Evolutionary conservation across 2,329 filamentous ascomycete species (phyloP), one percentile per base, ranked within the genome.

Genomic region (Huntiella savannae): DNA sequence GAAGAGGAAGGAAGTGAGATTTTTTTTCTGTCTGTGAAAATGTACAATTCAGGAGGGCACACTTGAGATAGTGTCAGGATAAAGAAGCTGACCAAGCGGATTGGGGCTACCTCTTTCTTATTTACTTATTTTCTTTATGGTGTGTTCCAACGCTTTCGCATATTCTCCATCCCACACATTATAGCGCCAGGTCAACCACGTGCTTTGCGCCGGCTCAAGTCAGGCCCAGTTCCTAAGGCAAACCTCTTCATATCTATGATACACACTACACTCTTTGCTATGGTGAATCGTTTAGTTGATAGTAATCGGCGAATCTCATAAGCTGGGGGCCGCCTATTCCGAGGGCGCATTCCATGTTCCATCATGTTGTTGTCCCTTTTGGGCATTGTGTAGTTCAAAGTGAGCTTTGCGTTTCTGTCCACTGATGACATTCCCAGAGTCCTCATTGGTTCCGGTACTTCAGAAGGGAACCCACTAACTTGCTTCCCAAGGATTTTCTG

Each of bases 301-400:
- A 28, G 22, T 28, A 28, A 28, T 28, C 22, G 8, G 22, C 22
- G 22, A 28, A 28, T 28, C 10, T 28, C 22, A 28, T 7, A 28
- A 28, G 7, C 22, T 28, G 22, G 22, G 8, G 22, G 8, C 7
- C 22, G 22, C 22, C 22, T 28, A 28, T 10, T 28, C 22, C 22
- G 22, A 28, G 22, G 22, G 22, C 22, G 22, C 22, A 28, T 32
- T 13, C n/a, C 19, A 22, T 15, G n/a, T 22, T n/a, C 15, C 15
- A 8, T 8, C 40, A 41, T 19, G 40, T 7, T 41, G 17, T 45
- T 45, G 17, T 45, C 43, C 37, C 43, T 45, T 45, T 45, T 45
- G 43, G 43, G 43, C 43, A 45, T 37, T 10, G 19, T 45, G 43
- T 45, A 33, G 33, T 45, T 38, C 16, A 36, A 38, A 15, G 13